Base-by-base conservation (phyloP, 1,284 basidiomycete species). In the Naganishia cerealis region DNA sequence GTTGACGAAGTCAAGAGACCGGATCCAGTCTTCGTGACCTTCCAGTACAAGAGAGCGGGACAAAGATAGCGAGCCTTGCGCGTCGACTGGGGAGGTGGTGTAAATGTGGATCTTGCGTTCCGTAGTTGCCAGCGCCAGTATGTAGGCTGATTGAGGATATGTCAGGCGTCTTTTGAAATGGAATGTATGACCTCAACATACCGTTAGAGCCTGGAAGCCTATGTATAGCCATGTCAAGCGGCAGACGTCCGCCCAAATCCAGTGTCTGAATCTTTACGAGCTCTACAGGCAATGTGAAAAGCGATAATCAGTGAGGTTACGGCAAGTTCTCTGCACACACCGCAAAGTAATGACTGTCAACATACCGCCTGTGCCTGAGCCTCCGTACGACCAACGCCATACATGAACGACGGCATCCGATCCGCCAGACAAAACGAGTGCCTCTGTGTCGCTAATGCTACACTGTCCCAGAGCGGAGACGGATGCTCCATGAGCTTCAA, bases 21-120 rank as follows among this genome's bases (percentile, higher is more conserved):
- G 87, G 59, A 96, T 85, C 94, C 94, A 98, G 77, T 97, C 94
- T 82, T 95, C 90, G 75, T 98, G 94, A 0, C 94, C 94, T 42
- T 90, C 85, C 42, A 98, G 84, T 0, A 85, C 83, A 6, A 83
- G 73, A 1, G 79, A 71, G 58, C 75, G 76, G 18, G 67, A 57
- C 72, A 82, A 82, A 72, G 78, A 38, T 42, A 39, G 48, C 29
- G 58, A 15, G 29, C 57, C 59, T 53, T 21, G 42, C 26, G 26
- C 16, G 24, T 66, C 77, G 33, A 33, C 38, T 42, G 13, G 58
- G 1, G 58, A 18, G 12, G 10, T 16, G 36, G 43, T 86, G 84
- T 86, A 94, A 15, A 96, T 83, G 57, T 89, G 87, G 18, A 96
- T 85, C 58, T 84, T 87, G 58, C 83, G 84, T 74, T 91, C 89